Evolutionary conservation across 495 filamentous ascomycete genomes (phyloP).

Genomic region (Cercophora scortea): DNA sequence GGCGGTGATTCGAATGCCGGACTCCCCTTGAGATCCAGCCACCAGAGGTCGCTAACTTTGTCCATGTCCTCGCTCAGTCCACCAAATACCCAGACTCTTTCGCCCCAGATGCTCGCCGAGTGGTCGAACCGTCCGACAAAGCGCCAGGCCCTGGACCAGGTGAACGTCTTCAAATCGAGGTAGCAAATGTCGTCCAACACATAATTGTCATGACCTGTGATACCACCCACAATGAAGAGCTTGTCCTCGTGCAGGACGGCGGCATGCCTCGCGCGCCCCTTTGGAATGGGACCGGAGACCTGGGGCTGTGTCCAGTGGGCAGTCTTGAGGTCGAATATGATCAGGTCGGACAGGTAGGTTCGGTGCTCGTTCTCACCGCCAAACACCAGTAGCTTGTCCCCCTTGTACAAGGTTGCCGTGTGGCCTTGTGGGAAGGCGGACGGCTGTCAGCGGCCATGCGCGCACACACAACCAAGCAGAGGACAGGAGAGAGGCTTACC

Average conservation of each 20-base stretch:
- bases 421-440: constrained; percentile 63
- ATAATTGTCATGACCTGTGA: constrained; percentile 77
- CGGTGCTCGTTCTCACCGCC: constrained; percentile 97
- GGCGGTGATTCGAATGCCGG: constrained; percentile 72
- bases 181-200: constrained; percentile 94
- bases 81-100: constrained; percentile 94
- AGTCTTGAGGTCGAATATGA: constrained; percentile 89
- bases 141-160: constrained; percentile 93
- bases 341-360: constrained; percentile 88
- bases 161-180: constrained; percentile 93
- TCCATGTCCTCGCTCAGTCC: constrained; percentile 93
- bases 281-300: constrained; percentile 71
- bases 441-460: background rate
- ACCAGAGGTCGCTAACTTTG: constrained; percentile 89
- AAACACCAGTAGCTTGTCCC: constrained; percentile 89
- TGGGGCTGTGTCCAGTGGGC: constrained; percentile 91
- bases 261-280: constrained; percentile 86
- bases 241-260: constrained; percentile 95
- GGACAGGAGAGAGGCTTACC: constrained; percentile 56
- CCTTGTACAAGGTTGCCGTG: constrained; percentile 90
- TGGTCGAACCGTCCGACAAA: constrained; percentile 94
- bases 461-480: too few species aligned
- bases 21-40: constrained; percentile 86
- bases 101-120: constrained; percentile 79
- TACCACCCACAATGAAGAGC: constrained; percentile 85